Evolutionary conservation across 345 rosid genomes (phyloP), one percentile per base, ranked within the genome.

Genomic region (Eutrema yunnanense): DNA sequence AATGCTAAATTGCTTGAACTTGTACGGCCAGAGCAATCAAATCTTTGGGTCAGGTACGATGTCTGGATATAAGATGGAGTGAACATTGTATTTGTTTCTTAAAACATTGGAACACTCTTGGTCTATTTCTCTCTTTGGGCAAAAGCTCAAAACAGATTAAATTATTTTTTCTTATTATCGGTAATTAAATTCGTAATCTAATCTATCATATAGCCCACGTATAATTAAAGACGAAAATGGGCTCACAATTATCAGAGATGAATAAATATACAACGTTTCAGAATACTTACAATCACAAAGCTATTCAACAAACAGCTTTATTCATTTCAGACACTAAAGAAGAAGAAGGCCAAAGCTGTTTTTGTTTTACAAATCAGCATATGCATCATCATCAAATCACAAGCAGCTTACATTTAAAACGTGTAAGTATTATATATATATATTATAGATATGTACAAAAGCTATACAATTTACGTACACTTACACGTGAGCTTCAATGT

Each of bases 361-460:
- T 67, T 49, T 67, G 63, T 6, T 67, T 60, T 68, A 74, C 78
- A 74, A 74, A 67, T 74, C 73, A 67, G 78, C 72, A 65, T 36
- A 73, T 73, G 73, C 73, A 65, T 43, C 52, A 49, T 65, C 47
- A 58, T 74, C 78, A 67, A 59, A 74, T 74, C 68, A 61, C 13
- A 74, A 32, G 48, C 78, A 74, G 55, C 62, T 67, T 58, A 56
- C 26, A 22, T 22, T 22, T 22, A 22, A 34, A 30, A 61, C 79
- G 79, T 75, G 73, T 67, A 51, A 34, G 52, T 60, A 67, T 67
- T 19, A 42, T 2, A 8, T 9, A n/a, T n/a, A n/a, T n/a, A n/a
- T 38, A 38, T 37, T 33, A 22, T 41, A 11, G 5, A 48, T 67
- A 59, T 59, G 61, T 12, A 67, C 69, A 74, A 2, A 22, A 46